Conservation (phyloP, 805 yeast genomes). For the Kluyveromyces dobzhanskii region DNA sequence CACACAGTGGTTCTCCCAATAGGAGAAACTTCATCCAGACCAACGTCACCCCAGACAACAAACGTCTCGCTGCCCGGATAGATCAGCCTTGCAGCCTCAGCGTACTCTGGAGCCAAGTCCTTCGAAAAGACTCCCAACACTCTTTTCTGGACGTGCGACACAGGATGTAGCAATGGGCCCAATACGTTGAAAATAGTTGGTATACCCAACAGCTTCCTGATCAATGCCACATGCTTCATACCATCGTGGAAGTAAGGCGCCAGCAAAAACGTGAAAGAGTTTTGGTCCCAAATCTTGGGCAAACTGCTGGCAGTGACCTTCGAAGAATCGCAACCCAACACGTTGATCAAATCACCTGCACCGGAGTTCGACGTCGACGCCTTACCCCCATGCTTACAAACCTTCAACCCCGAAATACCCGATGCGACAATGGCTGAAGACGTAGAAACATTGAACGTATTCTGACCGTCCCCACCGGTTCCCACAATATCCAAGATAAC, state of each 20-base stretch:
- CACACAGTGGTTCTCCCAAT: slow-evolving; percentile 76
- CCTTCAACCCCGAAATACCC: slow-evolving; percentile 62
- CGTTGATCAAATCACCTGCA: slow-evolving; percentile 77
- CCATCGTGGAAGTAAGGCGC: slow-evolving; percentile 95
- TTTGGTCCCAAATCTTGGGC: slow-evolving; percentile 38
- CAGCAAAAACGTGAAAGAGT: slow-evolving; percentile 59
- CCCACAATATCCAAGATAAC: slow-evolving; percentile 78
- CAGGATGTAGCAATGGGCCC: slow-evolving; percentile 93
- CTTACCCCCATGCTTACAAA: slow-evolving; percentile 96
- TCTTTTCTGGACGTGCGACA: slow-evolving; percentile 63
- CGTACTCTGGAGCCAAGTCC: slow-evolving; percentile 71
- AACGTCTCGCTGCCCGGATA: slow-evolving; percentile 45
- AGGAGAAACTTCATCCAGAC: slow-evolving; percentile 91
- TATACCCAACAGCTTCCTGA: slow-evolving; percentile 73
- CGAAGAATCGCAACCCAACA: slow-evolving; percentile 75
- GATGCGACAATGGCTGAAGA: slow-evolving; percentile 92
- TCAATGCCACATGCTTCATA: slow-evolving; percentile 71
- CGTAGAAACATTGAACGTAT: slow-evolving; percentile 93
- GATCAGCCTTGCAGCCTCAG: slow-evolving; percentile 64
- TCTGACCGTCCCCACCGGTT: slow-evolving; percentile 98
- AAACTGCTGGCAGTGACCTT: slow-evolving; percentile 60
- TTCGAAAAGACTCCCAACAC: slow-evolving; percentile 86
- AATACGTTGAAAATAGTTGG: slow-evolving; percentile 91
- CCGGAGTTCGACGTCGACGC: slow-evolving; percentile 93
- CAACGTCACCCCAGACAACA: slow-evolving; percentile 90